Evolutionary conservation across 495 filamentous ascomycete species (phyloP).

Genomic region (Lasiosphaeria miniovina): DNA sequence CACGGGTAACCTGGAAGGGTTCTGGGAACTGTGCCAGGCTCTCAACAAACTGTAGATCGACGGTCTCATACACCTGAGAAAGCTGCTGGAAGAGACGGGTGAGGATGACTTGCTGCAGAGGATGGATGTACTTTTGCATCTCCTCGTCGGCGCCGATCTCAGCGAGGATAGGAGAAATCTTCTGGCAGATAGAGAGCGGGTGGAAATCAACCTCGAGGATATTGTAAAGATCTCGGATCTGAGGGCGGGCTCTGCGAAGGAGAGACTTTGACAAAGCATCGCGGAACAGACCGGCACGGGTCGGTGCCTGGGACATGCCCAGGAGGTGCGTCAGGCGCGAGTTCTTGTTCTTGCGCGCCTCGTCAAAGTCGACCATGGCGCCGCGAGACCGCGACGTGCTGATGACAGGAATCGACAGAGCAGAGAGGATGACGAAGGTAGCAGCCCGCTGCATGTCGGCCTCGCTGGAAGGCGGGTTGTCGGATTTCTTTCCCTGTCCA

Average conservation of each 20-base stretch:
- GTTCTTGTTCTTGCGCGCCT: constrained; percentile 98
- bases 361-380: constrained; percentile 93
- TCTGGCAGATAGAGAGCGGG: constrained; percentile 96
- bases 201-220: constrained; percentile 99
- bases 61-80: constrained; percentile 98
- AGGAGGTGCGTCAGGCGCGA: constrained; percentile 91
- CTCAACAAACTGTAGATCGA: constrained; percentile 90
- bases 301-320: constrained; percentile 85
- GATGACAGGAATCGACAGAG: constrained; percentile 95
- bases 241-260: constrained; percentile 82
- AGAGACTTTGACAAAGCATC: constrained; percentile 93
- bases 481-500: constrained; percentile 84
- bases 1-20: constrained; percentile 87
- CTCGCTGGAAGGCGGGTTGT: constrained; percentile 86
- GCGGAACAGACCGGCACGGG: constrained; percentile 86
- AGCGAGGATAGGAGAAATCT: constrained; percentile 92
- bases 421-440: constrained; percentile 93
- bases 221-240: constrained; percentile 95
- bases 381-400: constrained; percentile 95
- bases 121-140: constrained; percentile 93
- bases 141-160: constrained; percentile 93
- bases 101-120: constrained; percentile 96
- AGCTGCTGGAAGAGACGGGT: constrained; percentile 98
- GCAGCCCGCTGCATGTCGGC: constrained; percentile 80
- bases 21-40: constrained; percentile 94